phyloP scores from a whole-genome alignment of 345 rosid genomes.

The Trapa incisa region DNA sequence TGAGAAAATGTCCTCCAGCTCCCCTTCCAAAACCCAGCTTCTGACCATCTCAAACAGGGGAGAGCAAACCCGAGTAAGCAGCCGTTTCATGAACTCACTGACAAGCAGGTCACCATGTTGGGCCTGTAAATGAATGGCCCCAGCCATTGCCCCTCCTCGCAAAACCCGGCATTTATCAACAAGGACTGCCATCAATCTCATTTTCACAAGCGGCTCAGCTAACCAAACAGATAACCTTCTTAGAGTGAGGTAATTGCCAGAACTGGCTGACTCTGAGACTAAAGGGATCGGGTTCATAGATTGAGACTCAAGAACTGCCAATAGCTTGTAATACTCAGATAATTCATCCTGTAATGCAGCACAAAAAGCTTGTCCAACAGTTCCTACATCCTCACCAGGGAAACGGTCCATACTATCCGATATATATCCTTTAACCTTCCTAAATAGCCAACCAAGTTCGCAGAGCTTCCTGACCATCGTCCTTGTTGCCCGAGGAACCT shows the following conservation, averaged over 20 bases:
- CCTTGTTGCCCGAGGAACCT: constrained; percentile 62
- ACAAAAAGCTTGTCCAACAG: constrained; percentile 91
- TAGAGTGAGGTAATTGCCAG: constrained; percentile 62
- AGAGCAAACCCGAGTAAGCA: constrained; percentile 77
- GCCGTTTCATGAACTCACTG: constrained; percentile 71
- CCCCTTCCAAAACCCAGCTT: constrained; percentile 99
- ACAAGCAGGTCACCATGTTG: constrained; percentile 92
- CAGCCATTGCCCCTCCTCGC: constrained; percentile 97
- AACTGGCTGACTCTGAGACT: constrained; percentile 54
- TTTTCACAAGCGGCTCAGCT: constrained; percentile 85
- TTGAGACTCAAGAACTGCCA: constrained; percentile 85
- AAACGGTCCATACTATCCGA: constrained; percentile 69
- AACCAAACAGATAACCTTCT: constrained; percentile 92
- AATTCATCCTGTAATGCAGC: constrained; percentile 92
- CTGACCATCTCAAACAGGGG: constrained; percentile 98
- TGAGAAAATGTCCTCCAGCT: constrained; percentile 81
- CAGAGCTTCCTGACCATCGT: constrained; percentile 69
- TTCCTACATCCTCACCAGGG: constrained; percentile 75
- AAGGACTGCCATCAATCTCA: constrained; percentile 96
- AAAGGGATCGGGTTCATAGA: constrained; percentile 87
- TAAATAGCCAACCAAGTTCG: constrained; percentile 92
- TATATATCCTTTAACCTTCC: constrained; percentile 70
- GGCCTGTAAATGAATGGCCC: constrained; percentile 92
- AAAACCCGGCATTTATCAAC: constrained; percentile 82
- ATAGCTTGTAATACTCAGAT: constrained; percentile 69